Evolutionary conservation across 1,139 yeast species (phyloP), one percentile per base, ranked within the genome.

Genomic region (Cylindricascospora bacillispora): DNA sequence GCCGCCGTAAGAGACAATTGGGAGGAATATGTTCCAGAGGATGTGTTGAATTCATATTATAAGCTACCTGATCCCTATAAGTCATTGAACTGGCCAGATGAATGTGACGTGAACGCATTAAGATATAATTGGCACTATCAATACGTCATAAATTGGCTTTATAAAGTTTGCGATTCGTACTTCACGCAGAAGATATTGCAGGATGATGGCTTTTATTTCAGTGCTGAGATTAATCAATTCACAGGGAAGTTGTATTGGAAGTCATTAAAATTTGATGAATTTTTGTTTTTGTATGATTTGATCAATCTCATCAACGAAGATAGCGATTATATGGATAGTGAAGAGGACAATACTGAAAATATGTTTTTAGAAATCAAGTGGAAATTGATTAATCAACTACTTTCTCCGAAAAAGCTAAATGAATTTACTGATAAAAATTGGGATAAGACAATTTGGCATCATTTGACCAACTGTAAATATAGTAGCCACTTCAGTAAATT

Each of bases 71-170:
- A 37, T 20, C 38, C 39, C 15, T 32, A 29, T 24, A 28, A 29
- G 22, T 30, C 29, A 15, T 32, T 27, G 12, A 25, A 34, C 6
- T 25, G 31, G 13, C 38, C 21, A 6, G 31, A 34, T 19, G 31
- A 34, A 15, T 25, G 27, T 10, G 29, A 31, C 6, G 14, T 33
- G 6, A 34, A 32, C 18, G 26, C 31, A 6, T 24, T 52, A 28
- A 20, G 37, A 9, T 19, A 29, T 12, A 35, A 39, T 9, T 52
- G 56, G 57, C 35, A 41, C 15, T 54, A 48, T 31, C 57, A 53
- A 27, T 52, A 45, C 26, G 47, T 48, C 13, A 39, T 52, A n/a
- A 40, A 47, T 16, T 54, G 57, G 54, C 38, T 53, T 11, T 47
- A 49, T 31, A 45, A 43, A 26, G 54, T 48, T 5, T 45, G 52